Evolutionary conservation across 179 eudicot genomes (phyloP).

Genomic region (Heliamphora pulchella): DNA sequence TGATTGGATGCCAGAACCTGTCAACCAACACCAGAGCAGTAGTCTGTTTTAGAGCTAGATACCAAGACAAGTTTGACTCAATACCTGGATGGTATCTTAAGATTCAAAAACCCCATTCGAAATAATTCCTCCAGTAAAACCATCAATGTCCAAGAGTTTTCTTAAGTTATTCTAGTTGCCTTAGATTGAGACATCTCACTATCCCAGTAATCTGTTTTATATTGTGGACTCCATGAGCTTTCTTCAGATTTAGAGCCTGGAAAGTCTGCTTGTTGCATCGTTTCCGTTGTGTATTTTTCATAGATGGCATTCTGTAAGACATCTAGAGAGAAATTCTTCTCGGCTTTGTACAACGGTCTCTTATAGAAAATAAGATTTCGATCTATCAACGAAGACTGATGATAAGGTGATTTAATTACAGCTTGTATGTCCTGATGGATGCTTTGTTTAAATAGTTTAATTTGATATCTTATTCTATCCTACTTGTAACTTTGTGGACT

Average conservation of each 20-base stretch:
- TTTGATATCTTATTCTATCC: not conserved
- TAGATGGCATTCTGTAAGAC: not conserved
- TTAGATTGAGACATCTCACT: not conserved
- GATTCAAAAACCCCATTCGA: not conserved
- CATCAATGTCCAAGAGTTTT: not conserved
- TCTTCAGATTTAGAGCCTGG: not conserved
- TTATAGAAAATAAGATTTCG: not conserved
- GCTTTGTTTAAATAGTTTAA: not conserved
- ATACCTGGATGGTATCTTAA: not conserved
- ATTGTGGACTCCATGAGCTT: not conserved
- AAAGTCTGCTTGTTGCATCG: not conserved
- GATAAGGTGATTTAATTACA: not conserved
- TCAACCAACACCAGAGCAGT: slow-evolving; percentile 12
- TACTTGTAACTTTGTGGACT: not conserved
- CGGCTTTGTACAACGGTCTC: not conserved
- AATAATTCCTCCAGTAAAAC: not conserved
- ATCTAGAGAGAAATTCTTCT: not conserved
- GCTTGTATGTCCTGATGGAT: not conserved
- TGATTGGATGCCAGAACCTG: slow-evolving; percentile 50
- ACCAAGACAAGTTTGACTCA: slow-evolving; percentile 6
- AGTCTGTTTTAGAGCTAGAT: not conserved
- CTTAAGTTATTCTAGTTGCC: not conserved
- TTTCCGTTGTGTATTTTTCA: not conserved
- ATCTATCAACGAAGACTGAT: not conserved
- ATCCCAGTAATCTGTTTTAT: not conserved